Percentiles rank a stretch among this genome's conserved stretches.
Conservation (phyloP, 2,329 filamentous ascomycete species). For the Apiospora arundinis region DNA sequence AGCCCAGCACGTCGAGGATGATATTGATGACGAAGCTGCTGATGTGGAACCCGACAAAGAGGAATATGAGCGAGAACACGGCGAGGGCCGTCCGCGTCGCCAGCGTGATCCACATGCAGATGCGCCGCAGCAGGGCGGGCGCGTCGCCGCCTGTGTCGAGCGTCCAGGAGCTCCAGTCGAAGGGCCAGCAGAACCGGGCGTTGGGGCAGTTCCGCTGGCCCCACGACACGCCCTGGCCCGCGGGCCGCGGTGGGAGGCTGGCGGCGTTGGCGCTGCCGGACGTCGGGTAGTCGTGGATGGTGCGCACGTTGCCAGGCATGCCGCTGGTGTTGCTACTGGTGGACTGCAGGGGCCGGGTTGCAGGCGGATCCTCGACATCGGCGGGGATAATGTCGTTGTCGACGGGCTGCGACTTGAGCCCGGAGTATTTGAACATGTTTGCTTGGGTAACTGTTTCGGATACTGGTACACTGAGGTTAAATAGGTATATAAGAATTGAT, state of each 20-base stretch:
- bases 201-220: not conserved
- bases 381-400: slow-evolving; percentile 21
- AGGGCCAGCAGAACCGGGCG: slow-evolving; percentile 23
- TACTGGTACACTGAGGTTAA: too few relatives aligned
- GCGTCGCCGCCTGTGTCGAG: slow-evolving; percentile 20
- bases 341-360: not conserved
- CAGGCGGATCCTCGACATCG: slow-evolving; percentile 19
- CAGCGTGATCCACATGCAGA: slow-evolving; percentile 25
- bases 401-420: slow-evolving; percentile 1
- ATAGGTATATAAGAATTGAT: not conserved
- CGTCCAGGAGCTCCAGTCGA: slow-evolving; percentile 18
- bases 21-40: not conserved
- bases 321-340: not conserved
- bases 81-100: not conserved
- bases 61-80: not conserved
- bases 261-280: not conserved
- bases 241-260: slow-evolving; percentile 1
- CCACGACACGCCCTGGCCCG: slow-evolving; percentile 4
- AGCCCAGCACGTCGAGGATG: slow-evolving; percentile 9
- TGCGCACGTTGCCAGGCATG: not conserved
- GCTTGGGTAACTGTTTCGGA: not conserved
- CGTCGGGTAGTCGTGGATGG: not conserved
- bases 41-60: slow-evolving; percentile 15
- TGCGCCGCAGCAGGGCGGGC: slow-evolving; percentile 10
- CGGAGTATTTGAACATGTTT: not conserved